Evolutionary conservation across 176 grass and related monocot species (phyloP).

Genomic region (Carex myosuroides): DNA sequence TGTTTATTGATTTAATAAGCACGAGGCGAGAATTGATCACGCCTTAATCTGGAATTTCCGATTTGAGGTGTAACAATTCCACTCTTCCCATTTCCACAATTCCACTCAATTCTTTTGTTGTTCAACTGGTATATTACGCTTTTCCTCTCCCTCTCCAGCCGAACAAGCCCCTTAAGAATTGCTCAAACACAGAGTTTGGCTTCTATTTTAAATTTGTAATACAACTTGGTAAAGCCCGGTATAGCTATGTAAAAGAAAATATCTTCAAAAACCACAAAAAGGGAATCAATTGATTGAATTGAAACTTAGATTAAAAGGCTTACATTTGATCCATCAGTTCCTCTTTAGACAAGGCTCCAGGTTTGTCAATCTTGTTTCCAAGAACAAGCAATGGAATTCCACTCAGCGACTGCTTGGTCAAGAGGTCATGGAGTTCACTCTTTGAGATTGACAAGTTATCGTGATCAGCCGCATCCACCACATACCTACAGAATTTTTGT

Average conservation of each 20-base stretch:
- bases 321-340: slow-evolving; percentile 73
- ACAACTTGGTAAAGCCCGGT: background rate
- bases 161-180: background rate
- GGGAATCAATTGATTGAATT: background rate
- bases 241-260: background rate
- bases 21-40: too few relatives aligned
- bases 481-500: slow-evolving; percentile 47
- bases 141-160: too few relatives aligned
- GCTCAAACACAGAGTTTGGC: background rate
- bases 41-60: too few relatives aligned
- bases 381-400: slow-evolving; percentile 88
- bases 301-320: background rate
- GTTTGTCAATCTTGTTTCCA: slow-evolving; percentile 88
- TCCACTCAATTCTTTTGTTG: too few relatives aligned
- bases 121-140: too few relatives aligned
- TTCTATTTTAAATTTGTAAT: background rate
- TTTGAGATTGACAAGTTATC: slow-evolving; percentile 90
- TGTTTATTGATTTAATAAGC: too few relatives aligned
- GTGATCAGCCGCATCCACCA: slow-evolving; percentile 78
- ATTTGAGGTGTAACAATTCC: too few relatives aligned
- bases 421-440: slow-evolving; percentile 85
- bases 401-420: slow-evolving; percentile 80
- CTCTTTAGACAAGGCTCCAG: slow-evolving; percentile 70
- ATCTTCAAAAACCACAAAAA: background rate
- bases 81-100: too few relatives aligned